Percentiles rank a stretch among this genome's conserved stretches.
These are phyloP conservation scores for Phytophthora sansomeana DNA, from an alignment of 352 stramenopile species.

Conservation along the genomic window DNA sequence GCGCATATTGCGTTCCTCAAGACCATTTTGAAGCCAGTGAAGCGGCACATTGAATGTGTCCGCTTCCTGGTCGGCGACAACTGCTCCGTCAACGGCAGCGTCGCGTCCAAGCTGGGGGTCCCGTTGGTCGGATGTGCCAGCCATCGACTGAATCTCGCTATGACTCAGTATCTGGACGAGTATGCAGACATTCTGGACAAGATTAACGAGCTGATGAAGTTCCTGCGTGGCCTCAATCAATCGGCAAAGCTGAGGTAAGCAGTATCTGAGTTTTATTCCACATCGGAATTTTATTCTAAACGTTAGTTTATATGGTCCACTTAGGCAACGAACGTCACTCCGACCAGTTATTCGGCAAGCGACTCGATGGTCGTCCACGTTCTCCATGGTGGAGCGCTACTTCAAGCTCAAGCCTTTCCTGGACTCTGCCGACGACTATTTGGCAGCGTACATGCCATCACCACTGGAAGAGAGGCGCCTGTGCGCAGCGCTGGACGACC, in stretches of 20 bases:
- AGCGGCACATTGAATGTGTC: background rate
- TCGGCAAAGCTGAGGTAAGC: background rate
- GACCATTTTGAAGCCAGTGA: background rate
- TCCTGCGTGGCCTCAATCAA: background rate
- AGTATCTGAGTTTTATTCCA: background rate
- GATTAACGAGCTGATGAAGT: background rate
- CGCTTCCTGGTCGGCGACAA: background rate
- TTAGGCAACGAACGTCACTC: background rate
- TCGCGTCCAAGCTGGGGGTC: background rate
- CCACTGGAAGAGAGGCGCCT: background rate
- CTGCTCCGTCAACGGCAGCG: background rate
- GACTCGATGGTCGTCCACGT: background rate
- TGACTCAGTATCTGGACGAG: background rate
- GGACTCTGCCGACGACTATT: background rate
- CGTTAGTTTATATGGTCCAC: too few relatives aligned
- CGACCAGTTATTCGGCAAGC: background rate
- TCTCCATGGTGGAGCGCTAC: slow-evolving; percentile 3
- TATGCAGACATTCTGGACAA: background rate
- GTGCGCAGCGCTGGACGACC: background rate
- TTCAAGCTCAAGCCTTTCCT: slow-evolving; percentile 7
- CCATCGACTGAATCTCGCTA: background rate
- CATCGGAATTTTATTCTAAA: background rate
- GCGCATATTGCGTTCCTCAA: background rate
- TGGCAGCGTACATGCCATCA: slow-evolving; percentile 4
- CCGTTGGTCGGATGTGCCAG: background rate